Base-by-base conservation (phyloP, 169 alveolate genomes). In the Miamiensis avidus region DNA sequence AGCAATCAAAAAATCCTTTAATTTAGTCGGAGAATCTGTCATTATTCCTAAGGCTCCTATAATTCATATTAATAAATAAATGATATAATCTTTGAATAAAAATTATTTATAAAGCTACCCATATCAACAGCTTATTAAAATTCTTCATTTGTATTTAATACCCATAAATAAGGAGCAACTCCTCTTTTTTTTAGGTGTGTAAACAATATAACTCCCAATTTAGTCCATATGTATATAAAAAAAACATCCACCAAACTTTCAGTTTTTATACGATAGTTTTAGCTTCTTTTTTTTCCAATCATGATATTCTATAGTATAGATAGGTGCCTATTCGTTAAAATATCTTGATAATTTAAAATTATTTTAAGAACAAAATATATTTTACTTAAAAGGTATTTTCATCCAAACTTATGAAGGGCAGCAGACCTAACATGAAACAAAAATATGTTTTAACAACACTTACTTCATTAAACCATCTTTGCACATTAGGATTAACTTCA, bases 401-500 rank as follows among this genome's bases (percentile, higher is more conserved):
- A 33, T 64, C 34, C 0, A 78, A 33, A 65, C 34, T 75, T 31
- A 69, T 34, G 34, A 76, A 85, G 1, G 87, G 87, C 29, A 82
- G 25, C 0, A 82, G 75, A 32, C 87, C 87, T 29, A 75, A 31
- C 31, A 82, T n/a, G 34, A 74, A 82, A 1, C 26, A 76, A n/a
- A 82, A 33, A 29, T 82, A 82, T 11, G 64, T 34, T 75, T 29
- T 82, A 33, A 82, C 26, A 16, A 82, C 69, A 34, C 82, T 73
- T 34, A 72, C 82, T 26, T 33, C 34, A 34, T 75, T 34, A 74
- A 85, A 85, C 74, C 78, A 85, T 31, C 89, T 85, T 0, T 82
- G 74, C 0, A 85, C 79, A n/a, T 74, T 30, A 20, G 89, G 89
- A 64, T 85, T 85, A 73, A 79, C 83, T 78, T 75, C 29, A 32